phyloP scores from a whole-genome alignment of 179 eudicot genomes.

The Gypsophila paniculata region DNA sequence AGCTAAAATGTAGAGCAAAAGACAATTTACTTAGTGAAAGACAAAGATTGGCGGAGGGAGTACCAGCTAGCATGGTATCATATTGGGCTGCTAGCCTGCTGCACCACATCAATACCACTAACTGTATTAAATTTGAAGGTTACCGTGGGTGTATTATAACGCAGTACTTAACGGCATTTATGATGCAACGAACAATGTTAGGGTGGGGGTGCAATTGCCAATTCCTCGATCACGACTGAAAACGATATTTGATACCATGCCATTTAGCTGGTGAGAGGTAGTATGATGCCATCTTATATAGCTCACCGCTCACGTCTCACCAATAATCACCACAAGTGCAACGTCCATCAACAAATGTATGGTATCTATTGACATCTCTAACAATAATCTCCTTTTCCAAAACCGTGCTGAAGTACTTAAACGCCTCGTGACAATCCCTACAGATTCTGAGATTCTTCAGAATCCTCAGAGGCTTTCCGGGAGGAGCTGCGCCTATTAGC shows the following conservation, averaged over 20 bases:
- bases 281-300: neutral
- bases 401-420: slow-evolving; percentile 51
- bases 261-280: slow-evolving; percentile 12
- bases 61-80: slow-evolving; percentile 21
- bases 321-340: slow-evolving; percentile 63
- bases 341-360: slow-evolving; percentile 45
- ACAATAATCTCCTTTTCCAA: slow-evolving; percentile 53
- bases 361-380: slow-evolving; percentile 57
- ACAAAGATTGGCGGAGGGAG: slow-evolving; percentile 9
- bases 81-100: no score
- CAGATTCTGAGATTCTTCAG: slow-evolving; percentile 60
- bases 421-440: slow-evolving; percentile 59
- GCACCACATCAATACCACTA: no score
- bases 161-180: neutral
- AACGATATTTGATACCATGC: neutral
- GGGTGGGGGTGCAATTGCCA: neutral
- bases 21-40: neutral
- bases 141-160: neutral
- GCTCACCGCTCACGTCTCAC: slow-evolving; percentile 34
- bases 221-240: neutral
- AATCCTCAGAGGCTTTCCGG: slow-evolving; percentile 58
- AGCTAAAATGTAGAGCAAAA: neutral
- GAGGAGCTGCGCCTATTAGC: slow-evolving; percentile 44
- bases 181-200: neutral
- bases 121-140: neutral